A percentile compares a stretch with the other conserved stretches of the same genome.
Conservation (phyloP, 2,329 filamentous ascomycete genomes). For the Mycosphaerella arachidis region DNA sequence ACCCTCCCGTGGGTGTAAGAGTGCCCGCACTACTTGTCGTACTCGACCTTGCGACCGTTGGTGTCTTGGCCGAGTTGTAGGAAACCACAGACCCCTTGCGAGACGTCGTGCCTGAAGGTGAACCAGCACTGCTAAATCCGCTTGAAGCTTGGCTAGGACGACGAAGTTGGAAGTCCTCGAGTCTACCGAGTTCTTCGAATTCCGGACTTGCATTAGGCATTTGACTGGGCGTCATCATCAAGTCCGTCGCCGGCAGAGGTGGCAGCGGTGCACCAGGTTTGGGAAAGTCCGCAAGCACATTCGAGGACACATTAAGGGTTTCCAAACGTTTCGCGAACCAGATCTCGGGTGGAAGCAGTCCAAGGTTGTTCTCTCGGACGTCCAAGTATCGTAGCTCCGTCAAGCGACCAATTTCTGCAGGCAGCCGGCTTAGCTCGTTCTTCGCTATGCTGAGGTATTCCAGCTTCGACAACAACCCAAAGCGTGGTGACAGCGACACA, state of each 20-base stretch:
- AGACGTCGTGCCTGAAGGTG: constrained; percentile 31
- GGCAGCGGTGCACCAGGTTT: constrained; percentile 67
- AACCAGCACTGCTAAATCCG: constrained; percentile 57
- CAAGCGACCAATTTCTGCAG: constrained; percentile 81
- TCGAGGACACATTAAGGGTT: constrained; percentile 90
- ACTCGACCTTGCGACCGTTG: constrained; percentile 58
- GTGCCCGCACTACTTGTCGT: constrained; percentile 62
- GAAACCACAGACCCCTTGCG: constrained; percentile 84
- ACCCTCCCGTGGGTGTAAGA: constrained; percentile 52
- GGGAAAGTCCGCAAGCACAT: constrained; percentile 84
- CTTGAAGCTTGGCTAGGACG: constrained; percentile 80
- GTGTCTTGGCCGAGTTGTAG: constrained; percentile 62
- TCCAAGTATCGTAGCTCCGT: constrained; percentile 81
- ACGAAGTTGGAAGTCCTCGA: constrained; percentile 60
- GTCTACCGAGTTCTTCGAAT: constrained; percentile 69
- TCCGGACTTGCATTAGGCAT: constrained; percentile 53
- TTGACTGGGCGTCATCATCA: constrained; percentile 40
- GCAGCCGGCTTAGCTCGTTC: constrained; percentile 80
- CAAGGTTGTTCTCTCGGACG: constrained; percentile 88
- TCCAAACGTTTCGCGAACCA: constrained; percentile 92
- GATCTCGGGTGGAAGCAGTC: constrained; percentile 82
- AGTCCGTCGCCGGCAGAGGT: constrained; percentile 33
- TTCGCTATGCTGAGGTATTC: constrained; percentile 93
- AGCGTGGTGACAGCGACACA: constrained; percentile 77
- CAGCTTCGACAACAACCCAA: constrained; percentile 75